Evolutionary conservation across 371 early-diverging fungal genomes (phyloP).

Genomic region (Mortierella sp.): DNA sequence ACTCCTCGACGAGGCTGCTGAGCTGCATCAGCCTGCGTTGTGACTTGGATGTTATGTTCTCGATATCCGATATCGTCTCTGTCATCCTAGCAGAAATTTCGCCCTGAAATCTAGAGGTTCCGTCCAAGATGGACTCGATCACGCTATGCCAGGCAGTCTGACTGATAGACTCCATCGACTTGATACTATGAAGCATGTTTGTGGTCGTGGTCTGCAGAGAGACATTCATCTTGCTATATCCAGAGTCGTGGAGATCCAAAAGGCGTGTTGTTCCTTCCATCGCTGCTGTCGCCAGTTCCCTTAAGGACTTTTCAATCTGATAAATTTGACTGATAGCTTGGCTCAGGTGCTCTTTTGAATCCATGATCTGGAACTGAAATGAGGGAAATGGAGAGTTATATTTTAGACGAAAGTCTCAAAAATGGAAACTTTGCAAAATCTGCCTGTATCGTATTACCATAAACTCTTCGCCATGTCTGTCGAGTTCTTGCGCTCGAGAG

Average conservation of each 20-base stretch:
- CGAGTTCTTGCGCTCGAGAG: slow-evolving; percentile 5
- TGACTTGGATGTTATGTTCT: slow-evolving; percentile 10
- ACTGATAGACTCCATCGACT: neutral
- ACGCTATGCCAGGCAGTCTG: slow-evolving; percentile 7
- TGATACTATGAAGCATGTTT: neutral
- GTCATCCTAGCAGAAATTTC: slow-evolving; percentile 2
- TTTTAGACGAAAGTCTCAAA: no score
- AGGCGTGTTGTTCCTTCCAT: neutral
- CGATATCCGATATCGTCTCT: slow-evolving; percentile 12
- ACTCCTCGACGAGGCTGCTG: slow-evolving; percentile 6
- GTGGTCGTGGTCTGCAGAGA: neutral
- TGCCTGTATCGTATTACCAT: slow-evolving; percentile 1
- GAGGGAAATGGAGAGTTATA: neutral
- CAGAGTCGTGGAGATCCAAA: neutral
- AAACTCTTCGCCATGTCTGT: slow-evolving; percentile 5
- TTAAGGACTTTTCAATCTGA: neutral
- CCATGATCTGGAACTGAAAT: no score
- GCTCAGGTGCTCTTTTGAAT: no score
- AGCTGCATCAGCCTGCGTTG: slow-evolving; percentile 11
- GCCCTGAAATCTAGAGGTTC: neutral
- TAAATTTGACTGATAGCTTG: neutral
- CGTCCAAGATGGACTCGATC: neutral
- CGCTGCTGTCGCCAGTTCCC: neutral
- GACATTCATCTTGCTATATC: neutral
- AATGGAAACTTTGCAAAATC: neutral